Percentiles rank a stretch among this genome's conserved stretches.
These are phyloP conservation scores for Fallopia convolvulus DNA, from an alignment of 148 eudicot species.

Conservation along the genomic window DNA sequence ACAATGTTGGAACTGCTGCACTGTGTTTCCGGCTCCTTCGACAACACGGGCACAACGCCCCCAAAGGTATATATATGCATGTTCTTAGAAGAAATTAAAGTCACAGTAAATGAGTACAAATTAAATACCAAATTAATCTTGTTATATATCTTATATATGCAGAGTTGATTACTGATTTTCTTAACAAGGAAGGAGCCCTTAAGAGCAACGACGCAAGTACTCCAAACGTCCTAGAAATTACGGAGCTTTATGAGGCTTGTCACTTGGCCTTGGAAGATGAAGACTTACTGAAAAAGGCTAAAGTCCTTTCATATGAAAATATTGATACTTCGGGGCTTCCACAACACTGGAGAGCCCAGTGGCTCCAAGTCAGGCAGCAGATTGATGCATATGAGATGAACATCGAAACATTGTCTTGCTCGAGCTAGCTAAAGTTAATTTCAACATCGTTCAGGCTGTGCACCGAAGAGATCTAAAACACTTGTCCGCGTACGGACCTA, in stretches of 20 bases:
- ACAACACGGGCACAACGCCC: not conserved
- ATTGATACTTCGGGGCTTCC: constrained; percentile 16
- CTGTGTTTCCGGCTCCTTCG: not conserved
- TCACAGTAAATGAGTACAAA: no score
- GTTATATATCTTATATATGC: no score
- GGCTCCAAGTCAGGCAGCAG: constrained; percentile 36
- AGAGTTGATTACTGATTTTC: not conserved
- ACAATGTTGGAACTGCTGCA: not conserved
- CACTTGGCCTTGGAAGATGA: constrained; percentile 25
- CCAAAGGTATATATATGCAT: not conserved
- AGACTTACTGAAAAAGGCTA: constrained; percentile 7
- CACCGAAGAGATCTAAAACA: constrained; percentile 38
- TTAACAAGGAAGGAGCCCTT: not conserved
- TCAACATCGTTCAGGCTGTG: constrained; percentile 34
- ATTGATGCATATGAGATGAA: constrained; percentile 12
- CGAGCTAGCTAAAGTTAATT: constrained; percentile 30
- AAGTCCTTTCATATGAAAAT: not conserved
- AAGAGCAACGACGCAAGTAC: not conserved
- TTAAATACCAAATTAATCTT: no score
- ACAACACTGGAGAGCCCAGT: constrained; percentile 25
- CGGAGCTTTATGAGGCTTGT: constrained; percentile 36
- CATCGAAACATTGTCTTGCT: constrained; percentile 17
- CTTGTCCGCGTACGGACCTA: constrained; percentile 28
- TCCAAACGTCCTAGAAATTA: constrained; percentile 3
- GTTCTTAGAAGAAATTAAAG: no score